These are phyloP conservation scores for Cadophora malorum DNA, from an alignment of 2,329 filamentous ascomycete species.

Conservation along the genomic window DNA sequence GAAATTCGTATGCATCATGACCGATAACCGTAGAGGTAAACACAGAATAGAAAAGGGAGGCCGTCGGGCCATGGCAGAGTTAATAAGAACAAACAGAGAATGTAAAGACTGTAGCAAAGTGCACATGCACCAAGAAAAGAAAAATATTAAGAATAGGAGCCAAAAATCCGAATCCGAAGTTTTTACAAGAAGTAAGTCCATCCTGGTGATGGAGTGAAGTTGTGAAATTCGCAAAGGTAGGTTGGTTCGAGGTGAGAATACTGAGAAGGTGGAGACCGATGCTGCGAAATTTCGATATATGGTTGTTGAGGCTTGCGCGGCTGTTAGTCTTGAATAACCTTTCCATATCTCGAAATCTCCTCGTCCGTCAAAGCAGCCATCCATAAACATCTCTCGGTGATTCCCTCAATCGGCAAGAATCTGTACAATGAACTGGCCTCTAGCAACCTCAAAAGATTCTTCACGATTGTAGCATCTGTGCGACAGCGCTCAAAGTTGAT, in stretches of 20 bases:
- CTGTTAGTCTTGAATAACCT: conserved; percentile 42
- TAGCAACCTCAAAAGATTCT: conserved; percentile 78
- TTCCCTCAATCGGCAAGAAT: conserved; percentile 77
- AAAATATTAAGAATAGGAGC: conserved; percentile 27
- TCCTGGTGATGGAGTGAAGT: conserved; percentile 19
- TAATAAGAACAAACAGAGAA: conserved; percentile 25
- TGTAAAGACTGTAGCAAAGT: conserved; percentile 27
- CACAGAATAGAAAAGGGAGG: conserved; percentile 16
- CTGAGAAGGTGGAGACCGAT: neutral
- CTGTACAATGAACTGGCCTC: conserved; percentile 78
- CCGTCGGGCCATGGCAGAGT: conserved; percentile 21
- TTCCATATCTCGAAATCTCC: conserved; percentile 64
- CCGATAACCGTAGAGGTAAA: conserved; percentile 6
- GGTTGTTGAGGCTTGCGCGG: neutral
- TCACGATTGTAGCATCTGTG: conserved; percentile 76
- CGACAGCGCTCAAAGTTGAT: conserved; percentile 87
- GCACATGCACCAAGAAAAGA: conserved; percentile 24
- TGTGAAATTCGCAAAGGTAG: conserved; percentile 15
- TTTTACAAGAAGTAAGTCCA: conserved; percentile 27
- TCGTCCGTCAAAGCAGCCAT: conserved; percentile 77
- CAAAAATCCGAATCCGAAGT: conserved; percentile 24
- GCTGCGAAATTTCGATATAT: conserved; percentile 21
- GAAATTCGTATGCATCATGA: conserved; percentile 31
- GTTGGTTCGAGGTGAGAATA: conserved; percentile 1
- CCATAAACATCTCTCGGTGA: conserved; percentile 85